Evolutionary conservation across 2,329 filamentous ascomycete genomes (phyloP).

Genomic region (Rhinocladiella mackenziei): DNA sequence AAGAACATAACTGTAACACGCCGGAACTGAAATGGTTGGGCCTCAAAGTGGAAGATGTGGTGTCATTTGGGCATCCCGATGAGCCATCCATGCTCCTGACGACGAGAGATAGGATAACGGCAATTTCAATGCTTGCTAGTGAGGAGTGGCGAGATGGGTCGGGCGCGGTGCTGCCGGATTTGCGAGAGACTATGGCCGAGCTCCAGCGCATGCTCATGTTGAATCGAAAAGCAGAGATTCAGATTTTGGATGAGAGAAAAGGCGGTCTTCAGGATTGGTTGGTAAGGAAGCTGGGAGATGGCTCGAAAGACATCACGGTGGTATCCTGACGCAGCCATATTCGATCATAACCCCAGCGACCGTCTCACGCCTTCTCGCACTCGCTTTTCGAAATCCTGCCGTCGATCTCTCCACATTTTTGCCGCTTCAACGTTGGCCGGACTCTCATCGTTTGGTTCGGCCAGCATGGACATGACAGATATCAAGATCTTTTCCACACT

Average conservation of each 20-base stretch:
- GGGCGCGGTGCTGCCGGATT: slow-evolving; percentile 37
- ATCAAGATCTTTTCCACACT: slow-evolving; percentile 97
- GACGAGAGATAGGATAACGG: slow-evolving; percentile 26
- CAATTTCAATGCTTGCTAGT: slow-evolving; percentile 45
- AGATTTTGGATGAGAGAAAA: slow-evolving; percentile 47
- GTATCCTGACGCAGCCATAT: not conserved
- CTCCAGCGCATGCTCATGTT: slow-evolving; percentile 60
- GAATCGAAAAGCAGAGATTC: slow-evolving; percentile 60
- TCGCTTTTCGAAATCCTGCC: slow-evolving; percentile 77
- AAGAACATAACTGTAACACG: slow-evolving; percentile 50
- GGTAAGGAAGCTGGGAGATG: slow-evolving; percentile 14
- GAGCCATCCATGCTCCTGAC: slow-evolving; percentile 5
- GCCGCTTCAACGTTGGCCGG: slow-evolving; percentile 95
- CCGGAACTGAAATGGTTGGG: slow-evolving; percentile 56
- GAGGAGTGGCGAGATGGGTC: slow-evolving; percentile 52
- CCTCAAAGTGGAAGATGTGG: slow-evolving; percentile 43
- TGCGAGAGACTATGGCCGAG: slow-evolving; percentile 45
- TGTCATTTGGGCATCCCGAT: slow-evolving; percentile 30
- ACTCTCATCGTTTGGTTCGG: slow-evolving; percentile 94
- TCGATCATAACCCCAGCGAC: slow-evolving; percentile 61
- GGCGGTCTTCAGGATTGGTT: slow-evolving; percentile 45
- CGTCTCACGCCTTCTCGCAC: slow-evolving; percentile 78
- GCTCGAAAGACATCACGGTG: not conserved
- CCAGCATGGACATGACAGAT: slow-evolving; percentile 96
- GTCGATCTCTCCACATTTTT: slow-evolving; percentile 88